Base-by-base conservation (phyloP, 768 basidiomycete species). In the Clavulina sp. region DNA sequence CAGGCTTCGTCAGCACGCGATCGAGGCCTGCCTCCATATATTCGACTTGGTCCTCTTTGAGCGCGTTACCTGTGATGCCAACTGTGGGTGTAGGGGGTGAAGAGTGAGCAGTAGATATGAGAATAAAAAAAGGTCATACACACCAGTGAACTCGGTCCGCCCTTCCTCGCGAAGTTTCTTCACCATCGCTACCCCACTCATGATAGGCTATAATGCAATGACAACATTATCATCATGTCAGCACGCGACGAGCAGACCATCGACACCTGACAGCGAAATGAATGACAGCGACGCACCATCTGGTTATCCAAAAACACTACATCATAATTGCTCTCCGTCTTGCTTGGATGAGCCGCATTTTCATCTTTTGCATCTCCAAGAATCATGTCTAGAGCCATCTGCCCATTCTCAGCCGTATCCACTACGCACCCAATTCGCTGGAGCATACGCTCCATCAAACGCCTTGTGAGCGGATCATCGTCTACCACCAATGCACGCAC, bases 401-500 rank as follows among this genome's bases (percentile, higher is more conserved):
- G 75, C 4, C 88, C 88, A 59, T 92, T 87, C 66, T 89, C 84
- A 7, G 88, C 87, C 18, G 76, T 77, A 13, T 75, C 69, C n/a
- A 89, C 85, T 29, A 64, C 63, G 63, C 85, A 88, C 1, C 87
- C 85, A 1, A 89, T 68, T 32, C 85, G 71, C n/a, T 74, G 26
- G 40, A 91, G 68, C 63, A 86, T 75, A 23, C 85, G 73, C 54
- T 71, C 73, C 87, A 91, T 88, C 54, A 91, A 67, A 48, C 73
- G 78, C 48, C 87, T 74, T 49, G 88, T 89, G 50, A 89, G 63
- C 7, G 71, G 64, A 62, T 92, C 88, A 59, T 91, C 84, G 58
- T 88, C 86, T 0, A 88, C 86, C 2, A 88, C 83, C 19, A 87
- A 69, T 43, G 84, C 83, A 13, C 70, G 70, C 57, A 86, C 24